Evolutionary conservation across 1,139 yeast species (phyloP), one percentile per base, ranked within the genome.

Genomic region (Magnusiomyces ingens): DNA sequence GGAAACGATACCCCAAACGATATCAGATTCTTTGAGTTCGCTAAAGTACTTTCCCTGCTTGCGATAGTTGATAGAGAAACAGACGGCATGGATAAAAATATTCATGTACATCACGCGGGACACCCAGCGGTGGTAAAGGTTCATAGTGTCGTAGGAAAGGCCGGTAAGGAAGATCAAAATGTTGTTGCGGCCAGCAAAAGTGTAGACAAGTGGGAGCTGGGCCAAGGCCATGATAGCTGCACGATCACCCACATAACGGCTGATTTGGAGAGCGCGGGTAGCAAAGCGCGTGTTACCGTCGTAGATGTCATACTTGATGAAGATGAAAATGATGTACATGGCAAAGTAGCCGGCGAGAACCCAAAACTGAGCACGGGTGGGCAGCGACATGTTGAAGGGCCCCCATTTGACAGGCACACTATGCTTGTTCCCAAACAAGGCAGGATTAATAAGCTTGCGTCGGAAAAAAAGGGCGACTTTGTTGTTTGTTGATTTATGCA

Each of bases 181-280:
- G 64, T 84, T 83, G 65, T 77, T 82, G 61, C 90, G 71, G 4
- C 87, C 87, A 0, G 83, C 86, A 69, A 82, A 75, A 32, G 80
- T 63, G 38, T 80, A 70, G 38, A 82, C 64, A 13, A 82, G 62
- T 0, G 86, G 87, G 60, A 79, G 67, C 59, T 79, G 66, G 35
- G 76, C 75, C 48, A 82, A 75, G 2, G 81, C 75, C 44, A 84
- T 64, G 37, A 82, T 74, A 35, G 88, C 85, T 0, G 84, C 68
- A 57, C 91, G 72, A 46, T 76, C 82, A 0, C 80, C 81, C 55
- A 74, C 65, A 59, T 66, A 74, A 53, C 58, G 64, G 22, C 44
- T 32, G 18, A 50, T 13, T 36, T 47, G 51, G 8, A 13, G 12
- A 18, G 32, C 19, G 13, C 26, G 15, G 29, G 50, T 13, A 19